Evolutionary conservation across 805 yeast species (phyloP).

Genomic region (Ogataea nonfermentans): DNA sequence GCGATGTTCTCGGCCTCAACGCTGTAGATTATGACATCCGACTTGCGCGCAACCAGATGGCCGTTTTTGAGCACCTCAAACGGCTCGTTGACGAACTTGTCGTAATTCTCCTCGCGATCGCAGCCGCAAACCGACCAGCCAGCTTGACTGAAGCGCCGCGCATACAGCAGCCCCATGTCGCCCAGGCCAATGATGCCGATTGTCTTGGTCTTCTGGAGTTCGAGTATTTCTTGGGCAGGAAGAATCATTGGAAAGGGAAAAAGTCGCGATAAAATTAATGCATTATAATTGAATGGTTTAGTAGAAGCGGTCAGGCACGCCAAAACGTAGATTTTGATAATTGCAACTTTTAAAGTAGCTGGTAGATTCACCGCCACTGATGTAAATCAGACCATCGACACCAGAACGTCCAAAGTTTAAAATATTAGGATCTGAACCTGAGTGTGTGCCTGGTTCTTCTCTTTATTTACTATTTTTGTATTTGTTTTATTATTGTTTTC

Average conservation of each 20-base stretch:
- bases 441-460: too few species aligned
- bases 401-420: too few species aligned
- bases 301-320: too few species aligned
- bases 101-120: conserved; percentile 69
- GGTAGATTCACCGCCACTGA: too few species aligned
- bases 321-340: too few species aligned
- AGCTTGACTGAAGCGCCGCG: conserved; percentile 67
- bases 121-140: conserved; percentile 93
- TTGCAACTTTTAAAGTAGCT: too few species aligned
- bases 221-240: conserved; percentile 15
- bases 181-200: conserved; percentile 95
- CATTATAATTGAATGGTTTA: too few species aligned
- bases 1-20: conserved; percentile 89
- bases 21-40: conserved; percentile 84
- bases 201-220: conserved; percentile 39
- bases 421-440: too few species aligned
- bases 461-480: conserved; percentile 5
- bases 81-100: conserved; percentile 37
- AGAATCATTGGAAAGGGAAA: conserved; percentile 16
- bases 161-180: conserved; percentile 93
- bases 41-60: conserved; percentile 71
- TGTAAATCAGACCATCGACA: too few species aligned
- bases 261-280: too few species aligned
- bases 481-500: background rate
- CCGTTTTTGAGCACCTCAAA: conserved; percentile 74